A percentile compares a stretch with the other conserved stretches of the same genome.
phyloP scores from a whole-genome alignment of 306 rosid species.

The Rubus idaeus region DNA sequence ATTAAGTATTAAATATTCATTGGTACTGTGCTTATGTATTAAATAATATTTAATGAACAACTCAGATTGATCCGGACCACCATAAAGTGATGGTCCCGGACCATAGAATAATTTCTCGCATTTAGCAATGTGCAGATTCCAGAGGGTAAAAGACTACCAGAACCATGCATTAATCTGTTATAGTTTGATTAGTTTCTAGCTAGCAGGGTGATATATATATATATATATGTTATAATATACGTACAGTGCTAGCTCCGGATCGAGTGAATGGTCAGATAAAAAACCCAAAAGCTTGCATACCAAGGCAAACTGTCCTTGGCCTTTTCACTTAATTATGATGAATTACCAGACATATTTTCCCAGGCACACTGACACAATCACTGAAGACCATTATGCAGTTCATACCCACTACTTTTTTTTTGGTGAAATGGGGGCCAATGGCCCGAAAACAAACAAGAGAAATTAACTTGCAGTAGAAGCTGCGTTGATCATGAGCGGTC shows the following conservation, averaged over 20 bases:
- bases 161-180: neutral
- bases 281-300: neutral
- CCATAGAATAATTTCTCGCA: too few relatives aligned
- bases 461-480: too few relatives aligned
- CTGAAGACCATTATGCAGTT: neutral
- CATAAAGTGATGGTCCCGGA: too few relatives aligned
- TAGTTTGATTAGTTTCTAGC: neutral
- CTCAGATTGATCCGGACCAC: too few relatives aligned
- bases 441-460: too few relatives aligned
- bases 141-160: neutral
- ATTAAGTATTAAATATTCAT: too few relatives aligned
- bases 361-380: neutral
- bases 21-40: too few relatives aligned
- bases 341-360: neutral
- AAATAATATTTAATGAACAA: too few relatives aligned
- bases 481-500: too few relatives aligned
- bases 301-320: neutral
- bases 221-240: neutral
- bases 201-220: too few relatives aligned
- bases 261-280: neutral
- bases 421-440: too few relatives aligned
- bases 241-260: neutral
- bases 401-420: neutral
- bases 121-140: neutral
- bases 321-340: neutral